Evolutionary conservation across 2,329 filamentous ascomycete genomes (phyloP), one percentile per base, ranked within the genome.

Genomic region (Claviceps sp.): DNA sequence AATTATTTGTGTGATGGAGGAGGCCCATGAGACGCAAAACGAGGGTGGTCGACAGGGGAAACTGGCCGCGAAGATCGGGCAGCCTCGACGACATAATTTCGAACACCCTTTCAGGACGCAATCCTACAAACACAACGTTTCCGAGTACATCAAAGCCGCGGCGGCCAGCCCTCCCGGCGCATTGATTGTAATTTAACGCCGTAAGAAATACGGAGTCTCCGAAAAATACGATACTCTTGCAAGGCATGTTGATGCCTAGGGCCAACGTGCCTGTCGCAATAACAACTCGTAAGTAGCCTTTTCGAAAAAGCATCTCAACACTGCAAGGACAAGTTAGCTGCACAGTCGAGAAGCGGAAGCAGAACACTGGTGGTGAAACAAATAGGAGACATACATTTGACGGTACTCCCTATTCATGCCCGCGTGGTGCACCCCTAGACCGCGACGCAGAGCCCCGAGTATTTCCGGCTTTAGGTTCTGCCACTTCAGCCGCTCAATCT

Each of bases 181-280:
- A 84, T 63, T 91, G 86, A 8, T 84, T 78, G 64, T 85, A 91
- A 62, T 87, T 88, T 50, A 90, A 76, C 0, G 85, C 79, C 0
- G 84, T 88, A 44, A 91, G 68, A 61, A 78, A 88, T 2, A 86
- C 72, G 0, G 82, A 86, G 62, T 90, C 85, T 0, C 84, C 85
- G 16, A 74, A 76, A 63, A 91, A 91, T 1, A 88, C 79, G 0
- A 89, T 85, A 1, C 86, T 91, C 63, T 86, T 87, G 63, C 85
- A 90, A 9, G 86, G 86, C 83, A 88, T 87, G 59, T 88, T 91
- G 69, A 91, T 85, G 70, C 86, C 86, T 5, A 90, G 70, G 1
- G 84, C 83, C 22, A 89, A 73, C 0, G 85, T 89, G 1, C 85
- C 86, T 1, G 86, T 90, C 0, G 86, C 85, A 26, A 90, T 74